Evolutionary conservation across 306 rosid species (phyloP).

Genomic region (Prosopis cineraria): DNA sequence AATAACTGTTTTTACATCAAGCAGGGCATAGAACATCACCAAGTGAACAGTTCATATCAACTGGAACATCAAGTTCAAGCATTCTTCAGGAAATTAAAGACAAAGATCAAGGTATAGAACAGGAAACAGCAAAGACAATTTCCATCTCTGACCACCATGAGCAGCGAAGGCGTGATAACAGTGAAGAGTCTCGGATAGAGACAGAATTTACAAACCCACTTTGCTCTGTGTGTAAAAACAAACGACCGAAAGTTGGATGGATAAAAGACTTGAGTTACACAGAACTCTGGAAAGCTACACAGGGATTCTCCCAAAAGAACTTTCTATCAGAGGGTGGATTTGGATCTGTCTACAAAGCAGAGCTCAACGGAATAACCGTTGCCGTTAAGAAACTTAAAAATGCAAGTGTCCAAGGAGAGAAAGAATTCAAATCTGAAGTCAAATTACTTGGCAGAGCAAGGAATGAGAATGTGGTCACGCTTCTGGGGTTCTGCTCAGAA

Average conservation of each 20-base stretch:
- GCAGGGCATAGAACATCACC: constrained; percentile 45
- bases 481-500: constrained; percentile 79
- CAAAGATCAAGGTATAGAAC: constrained; percentile 32
- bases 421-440: constrained; percentile 82
- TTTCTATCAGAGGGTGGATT: constrained; percentile 88
- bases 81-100: background rate
- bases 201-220: constrained; percentile 44
- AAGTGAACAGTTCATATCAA: constrained; percentile 37
- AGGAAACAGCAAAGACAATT: constrained; percentile 24
- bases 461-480: constrained; percentile 81
- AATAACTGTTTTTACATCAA: constrained; percentile 11
- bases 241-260: constrained; percentile 56
- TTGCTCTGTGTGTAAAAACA: constrained; percentile 63
- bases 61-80: constrained; percentile 26
- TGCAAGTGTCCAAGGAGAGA: constrained; percentile 76
- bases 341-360: constrained; percentile 73
- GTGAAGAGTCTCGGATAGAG: constrained; percentile 33
- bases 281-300: constrained; percentile 62
- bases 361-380: constrained; percentile 51
- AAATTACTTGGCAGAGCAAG: constrained; percentile 72
- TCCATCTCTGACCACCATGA: background rate
- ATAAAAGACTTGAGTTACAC: constrained; percentile 62
- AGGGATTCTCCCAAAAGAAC: constrained; percentile 55
- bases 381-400: constrained; percentile 80
- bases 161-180: constrained; percentile 1